Conservation (phyloP, 306 rosid genomes). For the Coriaria nepalensis region DNA sequence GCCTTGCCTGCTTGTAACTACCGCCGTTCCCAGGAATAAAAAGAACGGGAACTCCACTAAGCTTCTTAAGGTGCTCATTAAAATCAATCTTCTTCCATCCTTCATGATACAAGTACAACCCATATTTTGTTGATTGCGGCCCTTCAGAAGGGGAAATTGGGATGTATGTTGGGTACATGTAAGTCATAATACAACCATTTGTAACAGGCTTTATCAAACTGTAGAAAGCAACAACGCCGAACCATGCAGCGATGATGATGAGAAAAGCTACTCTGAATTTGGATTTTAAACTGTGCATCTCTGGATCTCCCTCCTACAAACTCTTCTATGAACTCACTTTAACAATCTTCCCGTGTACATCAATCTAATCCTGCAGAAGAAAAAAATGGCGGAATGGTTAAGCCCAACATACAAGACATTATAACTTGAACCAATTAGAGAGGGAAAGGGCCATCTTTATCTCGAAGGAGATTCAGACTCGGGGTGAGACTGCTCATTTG, state of each 20-base stretch:
- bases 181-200: conserved; percentile 86
- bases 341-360: not conserved
- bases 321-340: conserved; percentile 1
- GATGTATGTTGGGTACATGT: conserved; percentile 91
- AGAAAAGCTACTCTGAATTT: conserved; percentile 46
- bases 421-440: too few relatives aligned
- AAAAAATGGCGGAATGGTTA: not conserved
- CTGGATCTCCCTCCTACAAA: not conserved
- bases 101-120: conserved; percentile 78
- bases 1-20: conserved; percentile 96
- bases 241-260: conserved; percentile 29
- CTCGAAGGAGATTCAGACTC: too few relatives aligned
- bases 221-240: conserved; percentile 51
- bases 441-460: too few relatives aligned
- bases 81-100: conserved; percentile 90
- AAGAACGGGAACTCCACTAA: conserved; percentile 78
- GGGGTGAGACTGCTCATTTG: too few relatives aligned
- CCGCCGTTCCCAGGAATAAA: conserved; percentile 98
- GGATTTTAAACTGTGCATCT: conserved; percentile 51
- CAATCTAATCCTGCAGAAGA: conserved; percentile 2
- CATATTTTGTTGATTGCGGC: conserved; percentile 49
- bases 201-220: conserved; percentile 62
- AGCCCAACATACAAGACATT: too few relatives aligned
- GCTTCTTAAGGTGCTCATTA: conserved; percentile 70
- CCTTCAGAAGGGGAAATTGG: conserved; percentile 45